Evolutionary conservation across 306 rosid species (phyloP).

Genomic region (Spatholobus suberectus): DNA sequence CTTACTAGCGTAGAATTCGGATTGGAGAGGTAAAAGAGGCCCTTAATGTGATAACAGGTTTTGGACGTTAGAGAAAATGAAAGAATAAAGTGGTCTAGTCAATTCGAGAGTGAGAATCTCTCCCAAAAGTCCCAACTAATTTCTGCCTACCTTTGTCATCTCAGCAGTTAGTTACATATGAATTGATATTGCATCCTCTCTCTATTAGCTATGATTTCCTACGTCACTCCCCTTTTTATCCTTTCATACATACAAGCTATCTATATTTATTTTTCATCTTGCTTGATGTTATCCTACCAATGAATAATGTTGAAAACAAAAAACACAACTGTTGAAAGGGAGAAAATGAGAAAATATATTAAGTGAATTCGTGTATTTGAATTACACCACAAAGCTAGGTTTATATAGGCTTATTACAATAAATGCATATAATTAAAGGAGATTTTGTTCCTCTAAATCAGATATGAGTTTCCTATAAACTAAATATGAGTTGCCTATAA

Average conservation of each 20-base stretch:
- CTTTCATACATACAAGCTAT: neutral
- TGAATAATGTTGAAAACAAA: neutral
- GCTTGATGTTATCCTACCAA: neutral
- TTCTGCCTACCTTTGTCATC: neutral
- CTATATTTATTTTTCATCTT: constrained; percentile 1
- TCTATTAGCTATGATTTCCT: neutral
- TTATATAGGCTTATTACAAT: too few relatives aligned
- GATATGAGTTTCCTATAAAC: too few relatives aligned
- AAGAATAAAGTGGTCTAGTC: neutral
- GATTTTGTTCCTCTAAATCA: too few relatives aligned
- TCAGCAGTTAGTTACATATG: neutral
- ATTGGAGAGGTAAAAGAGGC: too few relatives aligned
- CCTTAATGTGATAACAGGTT: neutral
- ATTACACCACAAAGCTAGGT: too few relatives aligned
- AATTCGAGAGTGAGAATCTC: neutral
- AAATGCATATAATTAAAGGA: too few relatives aligned
- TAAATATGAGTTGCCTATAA: too few relatives aligned
- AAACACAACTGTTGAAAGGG: too few relatives aligned
- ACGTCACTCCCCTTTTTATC: neutral
- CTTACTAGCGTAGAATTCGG: too few relatives aligned
- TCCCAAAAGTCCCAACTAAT: neutral
- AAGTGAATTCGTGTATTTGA: too few relatives aligned
- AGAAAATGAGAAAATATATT: too few relatives aligned
- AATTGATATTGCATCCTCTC: neutral
- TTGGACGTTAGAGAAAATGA: neutral